Evolutionary conservation across 2,329 filamentous ascomycete species (phyloP), one percentile per base, ranked within the genome.

Genomic region (Clonostachys sp.): DNA sequence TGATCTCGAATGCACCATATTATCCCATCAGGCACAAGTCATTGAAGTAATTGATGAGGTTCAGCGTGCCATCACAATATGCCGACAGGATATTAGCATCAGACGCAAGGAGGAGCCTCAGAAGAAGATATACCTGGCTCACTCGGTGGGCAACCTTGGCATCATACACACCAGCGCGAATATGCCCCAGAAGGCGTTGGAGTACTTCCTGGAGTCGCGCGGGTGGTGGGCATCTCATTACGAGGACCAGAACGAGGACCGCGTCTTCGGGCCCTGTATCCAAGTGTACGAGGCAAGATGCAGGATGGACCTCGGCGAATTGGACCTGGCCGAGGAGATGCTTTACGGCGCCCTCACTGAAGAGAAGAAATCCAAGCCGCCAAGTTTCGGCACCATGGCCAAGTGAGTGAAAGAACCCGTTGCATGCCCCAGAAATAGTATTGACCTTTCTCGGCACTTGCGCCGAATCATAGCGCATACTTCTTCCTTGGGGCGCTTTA

Each of bases 401-500:
- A 12, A 41, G 39, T 41, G 14, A 41, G 10, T 16, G 39, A 12
- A 20, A 12, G 8, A 4, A 20, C 17, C 24, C 12, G 7, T 5
- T 12, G 17, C 12, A 16, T 20, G 24, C 24, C 39, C 39, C 7
- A 12, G 17, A 5, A 10, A 20, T 16, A 16, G 5, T 41, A 20
- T 10, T 41, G 34, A 41, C 39, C n/a, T 12, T 46, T 18, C 13
- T 5, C 20, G 5, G 20, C 5, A 5, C 5, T 5, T 34, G 6
- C 16, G 41, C 39, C 24, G 39, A 46, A 41, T 18, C 35, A 6
- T 41, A 53, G 51, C 34, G 43, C 47, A 17, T 20, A 46, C 38
- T 53, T 45, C 38, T n/a, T 34, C 7, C 42, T 46, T 6, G 51
- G 51, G 17, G 48, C 34, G 12, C 18, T 50, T 34, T n/a, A 49